A percentile compares a stretch with the other conserved stretches of the same genome.
phyloP scores from a whole-genome alignment of 2,329 filamentous ascomycete genomes.

The Trichoderma pleuroti region DNA sequence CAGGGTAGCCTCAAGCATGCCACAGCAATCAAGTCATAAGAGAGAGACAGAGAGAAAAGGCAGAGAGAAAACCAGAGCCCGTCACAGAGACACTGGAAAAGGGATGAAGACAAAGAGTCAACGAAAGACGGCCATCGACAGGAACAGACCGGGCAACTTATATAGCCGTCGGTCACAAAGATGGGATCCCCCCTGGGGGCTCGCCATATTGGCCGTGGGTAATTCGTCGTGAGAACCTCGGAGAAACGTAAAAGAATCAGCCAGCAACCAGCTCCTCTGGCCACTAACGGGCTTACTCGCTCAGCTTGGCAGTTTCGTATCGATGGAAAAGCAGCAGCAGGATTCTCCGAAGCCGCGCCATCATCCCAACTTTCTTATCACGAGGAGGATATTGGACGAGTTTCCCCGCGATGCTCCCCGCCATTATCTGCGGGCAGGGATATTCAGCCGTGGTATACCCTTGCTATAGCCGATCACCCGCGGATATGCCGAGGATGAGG shows the following conservation, averaged over 20 bases:
- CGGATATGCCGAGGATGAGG: not conserved
- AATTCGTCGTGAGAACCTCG: conserved; percentile 2
- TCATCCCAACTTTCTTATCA: not conserved
- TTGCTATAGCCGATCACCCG: not conserved
- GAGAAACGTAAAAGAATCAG: conserved; percentile 2
- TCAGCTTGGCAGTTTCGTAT: not conserved
- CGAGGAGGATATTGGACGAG: conserved; percentile 4
- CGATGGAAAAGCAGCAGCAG: not conserved
- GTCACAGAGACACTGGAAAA: not conserved
- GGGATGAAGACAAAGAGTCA: not conserved
- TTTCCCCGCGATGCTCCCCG: conserved; percentile 15
- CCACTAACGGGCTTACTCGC: conserved; percentile 10
- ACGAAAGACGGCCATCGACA: not conserved
- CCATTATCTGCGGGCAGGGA: not conserved
- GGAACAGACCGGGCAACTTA: not conserved
- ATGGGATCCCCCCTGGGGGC: not conserved
- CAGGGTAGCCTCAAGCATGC: not conserved
- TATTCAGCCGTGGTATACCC: not conserved
- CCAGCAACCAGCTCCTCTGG: not conserved
- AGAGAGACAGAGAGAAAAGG: rapidly evolving
- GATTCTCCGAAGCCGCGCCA: conserved; percentile 15
- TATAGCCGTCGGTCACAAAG: conserved; percentile 10
- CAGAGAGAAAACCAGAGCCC: not conserved
- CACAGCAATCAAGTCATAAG: not conserved
- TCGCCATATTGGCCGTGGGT: not conserved